These are phyloP conservation scores for Prunus dulcis DNA, from an alignment of 306 rosid species.

Conservation along the genomic window DNA sequence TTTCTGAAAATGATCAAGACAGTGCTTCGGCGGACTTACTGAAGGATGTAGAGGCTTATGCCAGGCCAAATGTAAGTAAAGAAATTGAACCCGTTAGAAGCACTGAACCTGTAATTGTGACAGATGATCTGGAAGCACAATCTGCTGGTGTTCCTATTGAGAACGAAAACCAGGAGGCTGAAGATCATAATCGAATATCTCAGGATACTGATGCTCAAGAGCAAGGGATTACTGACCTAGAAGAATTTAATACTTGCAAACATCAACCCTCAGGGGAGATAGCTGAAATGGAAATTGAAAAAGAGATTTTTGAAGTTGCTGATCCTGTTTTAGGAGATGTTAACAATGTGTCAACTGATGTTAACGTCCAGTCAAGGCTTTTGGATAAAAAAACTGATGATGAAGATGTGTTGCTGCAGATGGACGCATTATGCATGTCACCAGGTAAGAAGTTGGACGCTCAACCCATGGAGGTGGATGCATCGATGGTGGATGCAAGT, in stretches of 20 bases:
- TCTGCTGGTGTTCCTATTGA: conserved; percentile 32
- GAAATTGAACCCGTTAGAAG: conserved; percentile 30
- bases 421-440: conserved; percentile 37
- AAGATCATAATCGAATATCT: conserved; percentile 36
- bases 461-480: conserved; percentile 38
- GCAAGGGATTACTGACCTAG: conserved; percentile 19
- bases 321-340: conserved; percentile 36
- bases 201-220: conserved; percentile 34
- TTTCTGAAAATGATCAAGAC: conserved; percentile 43
- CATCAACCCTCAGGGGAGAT: conserved; percentile 28
- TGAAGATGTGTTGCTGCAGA: conserved; percentile 40
- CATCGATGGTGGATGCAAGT: conserved; percentile 26
- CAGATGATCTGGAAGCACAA: conserved; percentile 45
- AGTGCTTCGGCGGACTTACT: conserved; percentile 38
- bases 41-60: conserved; percentile 46
- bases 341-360: conserved; percentile 25
- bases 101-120: conserved; percentile 31
- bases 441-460: conserved; percentile 41
- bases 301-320: conserved; percentile 35
- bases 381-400: conserved; percentile 46
- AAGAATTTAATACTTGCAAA: conserved; percentile 35
- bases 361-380: conserved; percentile 23
- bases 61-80: conserved; percentile 37
- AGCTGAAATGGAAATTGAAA: conserved; percentile 43
- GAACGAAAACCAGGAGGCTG: conserved; percentile 34